Conservation (phyloP, 805 yeast species). For the Blastobotrys parvus region DNA sequence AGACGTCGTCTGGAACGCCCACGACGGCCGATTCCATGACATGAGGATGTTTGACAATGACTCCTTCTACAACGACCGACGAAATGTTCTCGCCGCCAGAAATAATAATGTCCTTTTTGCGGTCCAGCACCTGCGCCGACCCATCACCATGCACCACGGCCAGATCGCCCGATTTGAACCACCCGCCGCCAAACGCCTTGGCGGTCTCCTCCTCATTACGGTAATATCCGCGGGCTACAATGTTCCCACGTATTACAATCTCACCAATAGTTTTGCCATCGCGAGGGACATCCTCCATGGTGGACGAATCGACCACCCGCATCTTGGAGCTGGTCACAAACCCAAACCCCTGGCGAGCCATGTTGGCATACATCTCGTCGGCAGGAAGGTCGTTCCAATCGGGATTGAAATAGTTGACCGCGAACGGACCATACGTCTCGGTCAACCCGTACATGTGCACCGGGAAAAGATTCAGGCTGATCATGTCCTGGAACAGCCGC, state of each 20-base stretch:
- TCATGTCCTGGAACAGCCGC: constrained; percentile 27
- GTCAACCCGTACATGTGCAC: constrained; percentile 31
- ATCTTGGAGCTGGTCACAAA: constrained; percentile 23
- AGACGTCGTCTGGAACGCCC: constrained; percentile 25
- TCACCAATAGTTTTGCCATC: constrained; percentile 30
- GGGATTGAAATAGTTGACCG: constrained; percentile 24
- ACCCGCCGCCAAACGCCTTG: constrained; percentile 27
- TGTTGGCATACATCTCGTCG: constrained; percentile 19
- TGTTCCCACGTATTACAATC: constrained; percentile 27
- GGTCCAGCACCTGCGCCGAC: constrained; percentile 26
- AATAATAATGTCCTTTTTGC: constrained; percentile 31
- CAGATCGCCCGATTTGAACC: constrained; percentile 30
- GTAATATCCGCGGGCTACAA: constrained; percentile 28
- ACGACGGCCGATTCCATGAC: constrained; percentile 29
- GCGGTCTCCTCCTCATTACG: constrained; percentile 26
- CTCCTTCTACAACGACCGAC: constrained; percentile 28
- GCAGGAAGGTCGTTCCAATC: constrained; percentile 25
- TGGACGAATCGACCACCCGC: constrained; percentile 20
- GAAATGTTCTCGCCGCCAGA: constrained; percentile 33
- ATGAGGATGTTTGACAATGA: constrained; percentile 20
- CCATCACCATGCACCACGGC: constrained; percentile 31
- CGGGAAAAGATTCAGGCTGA: constrained; percentile 24
- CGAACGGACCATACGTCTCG: constrained; percentile 31
- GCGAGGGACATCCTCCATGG: constrained; percentile 19
- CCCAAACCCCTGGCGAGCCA: constrained; percentile 30